Evolutionary conservation across 768 basidiomycete genomes (phyloP).

Genomic region (Naganishia randhawae): DNA sequence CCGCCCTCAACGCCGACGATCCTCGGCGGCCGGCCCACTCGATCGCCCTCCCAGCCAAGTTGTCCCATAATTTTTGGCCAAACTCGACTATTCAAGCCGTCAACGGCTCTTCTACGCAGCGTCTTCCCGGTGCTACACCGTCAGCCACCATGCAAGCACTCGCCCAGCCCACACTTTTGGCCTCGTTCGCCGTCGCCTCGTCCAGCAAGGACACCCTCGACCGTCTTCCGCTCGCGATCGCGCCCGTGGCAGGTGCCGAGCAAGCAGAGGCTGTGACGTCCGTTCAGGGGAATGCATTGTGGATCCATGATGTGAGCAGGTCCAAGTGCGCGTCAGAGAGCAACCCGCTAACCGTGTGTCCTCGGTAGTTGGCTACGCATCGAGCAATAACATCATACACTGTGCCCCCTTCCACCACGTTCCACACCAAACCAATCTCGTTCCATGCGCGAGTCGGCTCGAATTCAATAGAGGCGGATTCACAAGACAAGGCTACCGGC

Average conservation of each 20-base stretch:
- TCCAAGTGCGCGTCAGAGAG: background rate
- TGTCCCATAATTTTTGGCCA: background rate
- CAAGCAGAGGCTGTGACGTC: constrained; percentile 41
- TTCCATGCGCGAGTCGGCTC: constrained; percentile 28
- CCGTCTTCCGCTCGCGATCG: constrained; percentile 35
- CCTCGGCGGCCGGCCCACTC: background rate
- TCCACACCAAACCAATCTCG: constrained; percentile 41
- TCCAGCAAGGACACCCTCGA: constrained; percentile 33
- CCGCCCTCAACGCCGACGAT: background rate
- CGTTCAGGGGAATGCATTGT: constrained; percentile 49
- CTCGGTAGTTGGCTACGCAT: constrained; percentile 26
- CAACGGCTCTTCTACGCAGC: no score
- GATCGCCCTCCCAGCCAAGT: background rate
- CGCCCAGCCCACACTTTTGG: constrained; percentile 39
- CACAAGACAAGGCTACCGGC: constrained; percentile 25
- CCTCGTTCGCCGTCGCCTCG: constrained; percentile 43
- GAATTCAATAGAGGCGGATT: constrained; percentile 1
- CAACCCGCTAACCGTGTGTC: background rate
- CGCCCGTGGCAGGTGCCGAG: constrained; percentile 37
- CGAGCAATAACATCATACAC: constrained; percentile 46
- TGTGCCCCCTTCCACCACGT: constrained; percentile 43
- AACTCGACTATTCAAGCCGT: background rate
- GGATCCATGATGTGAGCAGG: constrained; percentile 52
- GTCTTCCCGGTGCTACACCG: background rate
- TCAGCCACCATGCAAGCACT: constrained; percentile 20